Base-by-base conservation (phyloP, 192 early-diverging fungal genomes). In the Umbelopsis vinacea region DNA sequence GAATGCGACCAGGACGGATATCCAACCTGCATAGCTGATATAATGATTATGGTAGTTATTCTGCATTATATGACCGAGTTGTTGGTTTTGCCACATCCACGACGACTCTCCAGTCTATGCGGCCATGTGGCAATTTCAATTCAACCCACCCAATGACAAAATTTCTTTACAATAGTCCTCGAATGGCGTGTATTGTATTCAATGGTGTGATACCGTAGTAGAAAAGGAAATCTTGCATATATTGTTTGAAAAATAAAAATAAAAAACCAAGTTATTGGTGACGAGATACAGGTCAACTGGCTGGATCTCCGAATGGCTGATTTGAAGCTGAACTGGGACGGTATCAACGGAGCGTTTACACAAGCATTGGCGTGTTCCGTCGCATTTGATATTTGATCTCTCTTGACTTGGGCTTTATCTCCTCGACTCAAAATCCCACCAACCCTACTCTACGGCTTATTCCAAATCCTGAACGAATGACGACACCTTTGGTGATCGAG, bases 351-450 rank as follows among this genome's bases (percentile, higher is more conserved):
- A 63, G 17, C 29, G 29, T 63, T 63, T 55, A 37, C 33, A 14
- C 29, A 11, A 37, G 7, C 26, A 37, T 35, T 63, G 57, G 57
- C 57, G 57, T 63, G 57, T 33, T 14, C 57, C 57, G 57, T 63
- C 26, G 57, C 57, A 63, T 63, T 63, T 63, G 57, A 63, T 63
- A 63, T 63, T 63, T 63, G 57, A 55, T 55, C 21, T 55, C 53
- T 55, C 11, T 29, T 55, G 21, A 23, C 26, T 63, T 35, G 26
- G n/a, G 4, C 35, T 63, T 63, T 63, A 37, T 63, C 57, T 63
- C 57, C 57, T 63, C 57, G 38, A 63, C 57, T 14, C 40, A 11
- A 12, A 7, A 38, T 26, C 57, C 57, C 57, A 63, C 33, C 57
- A 2, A 63, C 33, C 11, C 11, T 43, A 26, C 15, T 29, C 4